Conservation (phyloP, 1,284 basidiomycete species). For the Chalciporus sp. region DNA sequence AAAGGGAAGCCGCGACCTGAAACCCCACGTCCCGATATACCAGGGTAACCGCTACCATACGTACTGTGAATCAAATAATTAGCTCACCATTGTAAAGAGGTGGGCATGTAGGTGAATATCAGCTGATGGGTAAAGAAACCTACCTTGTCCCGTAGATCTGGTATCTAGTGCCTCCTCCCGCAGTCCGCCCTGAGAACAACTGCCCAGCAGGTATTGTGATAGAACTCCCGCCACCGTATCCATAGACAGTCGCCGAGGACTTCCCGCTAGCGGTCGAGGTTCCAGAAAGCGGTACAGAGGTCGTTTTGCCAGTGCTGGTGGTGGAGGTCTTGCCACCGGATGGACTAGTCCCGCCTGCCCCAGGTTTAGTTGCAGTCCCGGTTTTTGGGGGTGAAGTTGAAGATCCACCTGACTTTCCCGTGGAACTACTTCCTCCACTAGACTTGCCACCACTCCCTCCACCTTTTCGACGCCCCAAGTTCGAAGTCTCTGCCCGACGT, state of each 20-base stretch:
- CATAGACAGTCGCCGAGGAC: slow-evolving; percentile 37
- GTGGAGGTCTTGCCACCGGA: slow-evolving; percentile 20
- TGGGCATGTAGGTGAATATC: neutral
- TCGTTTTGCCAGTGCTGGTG: slow-evolving; percentile 21
- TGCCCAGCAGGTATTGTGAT: slow-evolving; percentile 43
- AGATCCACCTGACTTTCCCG: slow-evolving; percentile 14
- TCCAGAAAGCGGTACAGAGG: slow-evolving; percentile 32
- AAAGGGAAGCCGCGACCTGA: slow-evolving; percentile 39
- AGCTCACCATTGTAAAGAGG: neutral
- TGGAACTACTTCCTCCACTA: slow-evolving; percentile 22
- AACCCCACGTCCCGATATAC: slow-evolving; percentile 30
- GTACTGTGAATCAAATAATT: slow-evolving; percentile 19
- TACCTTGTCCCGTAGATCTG: slow-evolving; percentile 45
- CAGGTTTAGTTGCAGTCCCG: neutral
- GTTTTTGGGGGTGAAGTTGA: slow-evolving; percentile 11
- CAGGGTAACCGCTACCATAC: slow-evolving; percentile 46
- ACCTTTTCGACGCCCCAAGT: slow-evolving; percentile 30
- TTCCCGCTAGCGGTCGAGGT: slow-evolving; percentile 30
- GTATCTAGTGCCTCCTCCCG: slow-evolving; percentile 43
- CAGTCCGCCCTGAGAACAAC: slow-evolving; percentile 43
- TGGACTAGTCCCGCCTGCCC: slow-evolving; percentile 7
- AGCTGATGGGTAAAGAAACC: slow-evolving; percentile 10
- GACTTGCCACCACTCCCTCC: slow-evolving; percentile 32
- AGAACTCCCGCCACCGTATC: slow-evolving; percentile 38
- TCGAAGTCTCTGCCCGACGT: neutral